Evolutionary conservation across 495 filamentous ascomycete species (phyloP).

Genomic region (Daldinia grandis): DNA sequence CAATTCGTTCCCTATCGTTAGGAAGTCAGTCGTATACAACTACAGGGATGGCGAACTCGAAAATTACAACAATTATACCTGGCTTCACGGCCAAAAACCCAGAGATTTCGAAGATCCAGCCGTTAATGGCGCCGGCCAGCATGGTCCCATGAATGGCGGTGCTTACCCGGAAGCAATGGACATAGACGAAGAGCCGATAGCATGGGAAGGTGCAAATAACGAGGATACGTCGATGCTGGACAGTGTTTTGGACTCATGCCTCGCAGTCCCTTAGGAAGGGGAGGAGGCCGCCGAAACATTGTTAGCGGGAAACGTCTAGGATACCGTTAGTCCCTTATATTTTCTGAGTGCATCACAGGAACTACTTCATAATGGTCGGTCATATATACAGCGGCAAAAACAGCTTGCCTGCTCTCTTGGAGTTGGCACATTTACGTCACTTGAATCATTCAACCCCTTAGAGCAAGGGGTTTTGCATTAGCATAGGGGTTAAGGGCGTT

Average conservation of each 20-base stretch:
- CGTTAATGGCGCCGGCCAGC: conserved; percentile 46
- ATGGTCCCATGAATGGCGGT: conserved; percentile 50
- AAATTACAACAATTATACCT: conserved; percentile 63
- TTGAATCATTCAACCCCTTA: neutral
- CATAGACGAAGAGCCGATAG: conserved; percentile 67
- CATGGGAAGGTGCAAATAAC: conserved; percentile 76
- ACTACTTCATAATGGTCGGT: neutral
- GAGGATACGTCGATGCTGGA: conserved; percentile 71
- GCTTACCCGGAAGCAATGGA: conserved; percentile 66
- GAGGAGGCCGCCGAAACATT: neutral
- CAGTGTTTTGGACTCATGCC: conserved; percentile 69
- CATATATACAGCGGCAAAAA: conserved; percentile 1
- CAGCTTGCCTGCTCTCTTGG: neutral
- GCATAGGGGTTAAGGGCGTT: conserved; percentile 37
- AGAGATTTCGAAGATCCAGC: conserved; percentile 42
- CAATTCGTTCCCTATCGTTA: conserved; percentile 77
- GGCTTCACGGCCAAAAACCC: conserved; percentile 51
- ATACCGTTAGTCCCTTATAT: neutral
- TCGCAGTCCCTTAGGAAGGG: conserved; percentile 47
- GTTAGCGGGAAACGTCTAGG: neutral
- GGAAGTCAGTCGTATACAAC: conserved; percentile 72
- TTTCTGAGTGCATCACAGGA: neutral
- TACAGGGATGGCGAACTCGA: conserved; percentile 82
- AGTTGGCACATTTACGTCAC: neutral
- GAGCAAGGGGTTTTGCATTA: conserved; percentile 13